Conservation (phyloP, 2,329 filamentous ascomycete species). For the Pseudogymnoascus destructans region DNA sequence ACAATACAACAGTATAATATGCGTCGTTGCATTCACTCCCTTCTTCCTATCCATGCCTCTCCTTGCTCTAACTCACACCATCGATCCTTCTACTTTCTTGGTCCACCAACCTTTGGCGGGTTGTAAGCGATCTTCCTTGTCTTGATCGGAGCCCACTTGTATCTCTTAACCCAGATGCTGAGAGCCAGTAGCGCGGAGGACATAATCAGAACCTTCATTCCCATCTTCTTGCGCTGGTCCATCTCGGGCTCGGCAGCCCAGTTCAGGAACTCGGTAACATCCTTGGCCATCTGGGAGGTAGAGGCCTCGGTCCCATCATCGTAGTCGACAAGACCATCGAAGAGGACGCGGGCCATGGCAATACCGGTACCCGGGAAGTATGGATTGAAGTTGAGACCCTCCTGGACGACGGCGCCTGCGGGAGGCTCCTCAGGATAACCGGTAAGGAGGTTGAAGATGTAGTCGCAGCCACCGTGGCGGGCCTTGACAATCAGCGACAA, state of each 20-base stretch:
- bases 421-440: slow-evolving; percentile 96
- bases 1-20: slow-evolving; percentile 17
- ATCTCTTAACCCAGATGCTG: slow-evolving; percentile 97
- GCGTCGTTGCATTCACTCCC: slow-evolving; percentile 14
- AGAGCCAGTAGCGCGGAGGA: slow-evolving; percentile 67
- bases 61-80: slow-evolving; percentile 8
- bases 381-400: slow-evolving; percentile 98
- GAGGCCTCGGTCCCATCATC: slow-evolving; percentile 91
- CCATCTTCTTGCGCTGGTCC: slow-evolving; percentile 99
- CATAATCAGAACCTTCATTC: slow-evolving; percentile 84
- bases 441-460: slow-evolving; percentile 94
- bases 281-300: slow-evolving; percentile 99
- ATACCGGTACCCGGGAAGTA: slow-evolving; percentile 99
- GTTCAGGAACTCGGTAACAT: slow-evolving; percentile 97
- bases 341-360: slow-evolving; percentile 96
- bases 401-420: slow-evolving; percentile 70
- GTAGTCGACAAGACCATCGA: slow-evolving; percentile 95
- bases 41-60: slow-evolving; percentile 17
- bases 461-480: slow-evolving; percentile 94
- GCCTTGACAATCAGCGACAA: slow-evolving; percentile 96
- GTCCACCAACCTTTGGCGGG: slow-evolving; percentile 41
- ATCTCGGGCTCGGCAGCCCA: slow-evolving; percentile 98
- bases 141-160: slow-evolving; percentile 98
- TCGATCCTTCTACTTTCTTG: slow-evolving; percentile 7
- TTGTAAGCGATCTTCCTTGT: slow-evolving; percentile 85